Percentiles rank a stretch among this genome's conserved stretches.
These are phyloP conservation scores for Myrica gale DNA, from an alignment of 306 rosid species.

Conservation along the genomic window DNA sequence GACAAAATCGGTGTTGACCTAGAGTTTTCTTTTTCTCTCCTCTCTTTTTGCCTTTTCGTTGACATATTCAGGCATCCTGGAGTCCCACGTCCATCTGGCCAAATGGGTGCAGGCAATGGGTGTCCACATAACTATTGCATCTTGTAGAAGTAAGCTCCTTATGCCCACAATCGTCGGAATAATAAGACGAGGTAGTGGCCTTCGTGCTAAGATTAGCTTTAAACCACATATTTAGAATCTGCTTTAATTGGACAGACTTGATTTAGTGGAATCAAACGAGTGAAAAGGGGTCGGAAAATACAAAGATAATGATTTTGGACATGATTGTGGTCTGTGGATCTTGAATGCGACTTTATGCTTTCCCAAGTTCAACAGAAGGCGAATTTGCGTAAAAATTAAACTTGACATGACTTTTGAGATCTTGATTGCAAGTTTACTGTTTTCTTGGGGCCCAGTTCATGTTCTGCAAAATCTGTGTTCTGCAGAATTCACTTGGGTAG, in stretches of 20 bases:
- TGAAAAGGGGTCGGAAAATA: neutral
- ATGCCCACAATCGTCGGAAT: conserved; percentile 26
- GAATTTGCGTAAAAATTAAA: neutral
- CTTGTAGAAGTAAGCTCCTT: conserved; percentile 20
- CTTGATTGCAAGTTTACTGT: neutral
- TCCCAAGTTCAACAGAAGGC: neutral
- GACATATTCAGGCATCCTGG: conserved; percentile 26
- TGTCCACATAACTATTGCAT: conserved; percentile 23
- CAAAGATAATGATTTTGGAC: conserved; percentile 11
- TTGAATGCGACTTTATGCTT: conserved; percentile 12
- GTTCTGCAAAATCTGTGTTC: neutral
- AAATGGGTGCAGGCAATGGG: conserved; percentile 26
- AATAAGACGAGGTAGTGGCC: conserved; percentile 13
- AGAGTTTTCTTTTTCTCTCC: too few relatives aligned
- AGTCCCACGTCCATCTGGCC: conserved; percentile 20
- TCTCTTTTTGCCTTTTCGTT: neutral
- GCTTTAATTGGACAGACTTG: neutral
- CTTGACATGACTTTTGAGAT: neutral
- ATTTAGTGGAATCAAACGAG: conserved; percentile 16
- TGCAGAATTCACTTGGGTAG: neutral
- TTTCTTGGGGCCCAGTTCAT: conserved; percentile 7
- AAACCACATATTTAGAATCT: conserved; percentile 18
- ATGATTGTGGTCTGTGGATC: neutral
- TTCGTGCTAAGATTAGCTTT: conserved; percentile 10
- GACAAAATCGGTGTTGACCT: neutral